Conservation (phyloP, 345 rosid genomes). For the Clausena lansium region DNA sequence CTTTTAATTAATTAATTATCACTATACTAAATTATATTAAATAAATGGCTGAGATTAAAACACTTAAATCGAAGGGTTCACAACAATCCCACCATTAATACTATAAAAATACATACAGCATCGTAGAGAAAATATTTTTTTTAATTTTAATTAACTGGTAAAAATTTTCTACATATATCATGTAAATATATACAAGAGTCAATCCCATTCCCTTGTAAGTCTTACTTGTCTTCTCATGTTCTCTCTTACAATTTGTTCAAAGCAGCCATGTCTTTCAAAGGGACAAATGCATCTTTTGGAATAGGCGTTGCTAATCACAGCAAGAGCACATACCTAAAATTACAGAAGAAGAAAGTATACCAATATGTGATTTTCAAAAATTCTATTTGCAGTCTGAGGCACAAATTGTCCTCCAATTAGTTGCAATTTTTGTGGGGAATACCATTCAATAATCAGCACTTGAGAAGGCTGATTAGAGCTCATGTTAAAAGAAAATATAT, state of each 20-base stretch:
- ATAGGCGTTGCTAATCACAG: conserved; percentile 24
- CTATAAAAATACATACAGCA: too few species aligned
- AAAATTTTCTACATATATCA: too few species aligned
- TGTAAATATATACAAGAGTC: too few species aligned
- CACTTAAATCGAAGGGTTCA: too few species aligned
- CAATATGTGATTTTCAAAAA: conserved; percentile 50
- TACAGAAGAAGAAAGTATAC: conserved; percentile 45
- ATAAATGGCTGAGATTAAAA: too few species aligned
- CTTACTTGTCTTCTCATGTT: background rate
- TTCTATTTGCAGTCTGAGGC: background rate
- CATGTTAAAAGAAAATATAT: background rate
- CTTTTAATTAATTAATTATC: too few species aligned
- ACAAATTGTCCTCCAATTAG: conserved; percentile 9
- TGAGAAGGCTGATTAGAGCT: conserved; percentile 44
- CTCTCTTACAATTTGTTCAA: background rate
- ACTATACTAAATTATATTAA: too few species aligned
- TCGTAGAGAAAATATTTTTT: too few species aligned
- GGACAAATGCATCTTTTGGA: conserved; percentile 27
- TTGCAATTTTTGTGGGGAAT: conserved; percentile 2
- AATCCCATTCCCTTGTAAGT: too few species aligned
- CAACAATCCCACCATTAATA: too few species aligned
- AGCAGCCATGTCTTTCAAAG: conserved; percentile 40
- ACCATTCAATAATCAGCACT: conserved; percentile 25
- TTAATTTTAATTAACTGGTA: too few species aligned
- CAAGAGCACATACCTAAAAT: conserved; percentile 17